phyloP scores from a whole-genome alignment of 1,139 yeast genomes.

The Geotrichum aggregatum region DNA sequence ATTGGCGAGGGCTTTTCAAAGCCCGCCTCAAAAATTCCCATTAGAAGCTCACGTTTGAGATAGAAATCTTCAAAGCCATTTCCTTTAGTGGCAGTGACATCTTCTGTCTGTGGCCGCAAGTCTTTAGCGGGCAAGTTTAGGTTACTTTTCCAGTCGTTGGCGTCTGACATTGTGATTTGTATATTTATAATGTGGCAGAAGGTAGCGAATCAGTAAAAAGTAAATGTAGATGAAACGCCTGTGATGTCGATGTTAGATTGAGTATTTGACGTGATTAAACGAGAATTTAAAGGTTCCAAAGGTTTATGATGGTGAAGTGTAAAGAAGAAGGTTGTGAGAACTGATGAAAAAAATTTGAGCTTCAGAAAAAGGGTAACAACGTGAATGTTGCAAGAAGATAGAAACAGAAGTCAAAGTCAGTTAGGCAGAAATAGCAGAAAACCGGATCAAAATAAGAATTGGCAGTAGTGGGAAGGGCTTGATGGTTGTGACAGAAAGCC shows the following conservation, averaged over 20 bases:
- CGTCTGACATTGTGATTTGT: constrained; percentile 18
- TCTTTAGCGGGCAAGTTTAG: constrained; percentile 80
- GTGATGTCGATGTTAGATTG: too few species aligned
- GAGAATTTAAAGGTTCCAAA: too few species aligned
- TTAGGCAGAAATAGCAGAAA: too few species aligned
- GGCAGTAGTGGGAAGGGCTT: too few species aligned
- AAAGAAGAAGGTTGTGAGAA: too few species aligned
- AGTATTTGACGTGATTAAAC: too few species aligned
- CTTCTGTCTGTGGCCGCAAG: constrained; percentile 92
- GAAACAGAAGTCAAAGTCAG: neutral
- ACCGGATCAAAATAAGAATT: too few species aligned
- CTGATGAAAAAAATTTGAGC: too few species aligned
- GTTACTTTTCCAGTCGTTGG: constrained; percentile 60
- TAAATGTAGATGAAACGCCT: neutral
- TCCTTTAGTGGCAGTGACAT: constrained; percentile 88
- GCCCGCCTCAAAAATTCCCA: constrained; percentile 99
- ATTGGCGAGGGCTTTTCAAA: constrained; percentile 97
- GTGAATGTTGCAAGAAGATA: neutral
- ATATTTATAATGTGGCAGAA: neutral
- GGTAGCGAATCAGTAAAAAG: neutral
- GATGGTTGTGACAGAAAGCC: too few species aligned
- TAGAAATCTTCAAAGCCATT: constrained; percentile 88
- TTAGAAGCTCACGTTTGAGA: constrained; percentile 83
- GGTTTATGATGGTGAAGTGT: too few species aligned
- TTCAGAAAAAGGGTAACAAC: neutral